Percentiles rank a stretch among this genome's conserved stretches.
These are phyloP conservation scores for Artemisia annua DNA, from an alignment of 129 eudicot species.

Conservation along the genomic window DNA sequence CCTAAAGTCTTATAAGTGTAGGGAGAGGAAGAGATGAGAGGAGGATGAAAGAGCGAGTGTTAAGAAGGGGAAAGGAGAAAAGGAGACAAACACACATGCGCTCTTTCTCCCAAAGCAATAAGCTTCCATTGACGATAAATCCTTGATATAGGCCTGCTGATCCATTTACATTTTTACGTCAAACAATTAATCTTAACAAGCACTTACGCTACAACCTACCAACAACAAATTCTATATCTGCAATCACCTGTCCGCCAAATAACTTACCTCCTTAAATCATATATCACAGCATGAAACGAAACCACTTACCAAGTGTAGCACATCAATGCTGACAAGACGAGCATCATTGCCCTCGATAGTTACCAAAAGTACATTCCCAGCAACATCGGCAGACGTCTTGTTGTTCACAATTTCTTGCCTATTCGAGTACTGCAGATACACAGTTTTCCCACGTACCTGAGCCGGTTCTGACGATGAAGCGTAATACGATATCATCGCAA, in stretches of 20 bases:
- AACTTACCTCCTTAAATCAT: conserved; percentile 30
- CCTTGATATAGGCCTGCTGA: conserved; percentile 98
- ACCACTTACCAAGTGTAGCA: conserved; percentile 85
- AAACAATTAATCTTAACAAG: conserved; percentile 61
- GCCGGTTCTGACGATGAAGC: conserved; percentile 99
- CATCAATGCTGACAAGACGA: conserved; percentile 92
- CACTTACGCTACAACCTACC: conserved; percentile 52
- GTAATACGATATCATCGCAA: conserved; percentile 94
- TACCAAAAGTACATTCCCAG: conserved; percentile 95
- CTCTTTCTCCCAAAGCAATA: conserved; percentile 94
- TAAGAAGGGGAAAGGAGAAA: conserved; percentile 89
- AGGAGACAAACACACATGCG: conserved; percentile 98
- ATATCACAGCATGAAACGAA: conserved; percentile 9
- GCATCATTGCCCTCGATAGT: conserved; percentile 93
- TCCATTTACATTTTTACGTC: conserved; percentile 79
- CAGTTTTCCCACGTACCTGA: conserved; percentile 96
- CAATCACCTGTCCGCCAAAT: neutral
- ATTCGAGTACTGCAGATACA: conserved; percentile 93
- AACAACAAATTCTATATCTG: conserved; percentile 33
- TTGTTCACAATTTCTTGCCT: conserved; percentile 99
- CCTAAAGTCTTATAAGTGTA: conserved; percentile 45
- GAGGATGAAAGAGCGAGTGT: conserved; percentile 85
- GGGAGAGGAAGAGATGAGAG: conserved; percentile 62
- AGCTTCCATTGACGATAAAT: conserved; percentile 97
- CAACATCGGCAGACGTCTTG: conserved; percentile 97